phyloP scores from a whole-genome alignment of 2,329 filamentous ascomycete genomes.

The Trichoderma koningiopsis region DNA sequence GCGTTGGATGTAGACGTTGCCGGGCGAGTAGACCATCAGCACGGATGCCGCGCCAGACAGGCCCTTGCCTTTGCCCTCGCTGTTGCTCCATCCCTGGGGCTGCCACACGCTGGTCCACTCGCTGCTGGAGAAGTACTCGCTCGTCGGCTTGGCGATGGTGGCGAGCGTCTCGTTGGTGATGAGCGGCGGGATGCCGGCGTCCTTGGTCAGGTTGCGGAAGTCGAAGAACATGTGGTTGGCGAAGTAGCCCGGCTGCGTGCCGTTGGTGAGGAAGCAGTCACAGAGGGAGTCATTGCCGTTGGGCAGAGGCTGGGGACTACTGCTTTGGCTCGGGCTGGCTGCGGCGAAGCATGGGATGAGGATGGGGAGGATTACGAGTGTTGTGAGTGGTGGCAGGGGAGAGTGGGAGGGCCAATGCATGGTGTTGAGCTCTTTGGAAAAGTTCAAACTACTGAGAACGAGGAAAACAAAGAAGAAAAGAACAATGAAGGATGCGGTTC shows the following conservation, averaged over 20 bases:
- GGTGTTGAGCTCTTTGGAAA: not conserved
- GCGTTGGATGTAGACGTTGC: constrained; percentile 51
- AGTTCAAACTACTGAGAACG: not conserved
- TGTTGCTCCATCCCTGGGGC: constrained; percentile 47
- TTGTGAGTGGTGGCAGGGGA: not conserved
- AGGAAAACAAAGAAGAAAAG: not conserved
- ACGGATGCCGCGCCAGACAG: constrained; percentile 36
- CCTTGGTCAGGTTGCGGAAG: constrained; percentile 47
- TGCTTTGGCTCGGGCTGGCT: not conserved
- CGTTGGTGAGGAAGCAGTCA: constrained; percentile 53
- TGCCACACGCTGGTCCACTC: constrained; percentile 44
- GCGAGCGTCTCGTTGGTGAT: constrained; percentile 36
- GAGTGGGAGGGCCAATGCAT: constrained; percentile 15
- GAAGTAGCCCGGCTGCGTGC: constrained; percentile 47
- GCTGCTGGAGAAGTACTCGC: constrained; percentile 43
- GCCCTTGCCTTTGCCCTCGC: constrained; percentile 36
- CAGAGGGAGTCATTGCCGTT: constrained; percentile 44
- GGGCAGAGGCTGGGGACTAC: constrained; percentile 21
- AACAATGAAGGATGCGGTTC: not conserved
- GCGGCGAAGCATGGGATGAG: constrained; percentile 8
- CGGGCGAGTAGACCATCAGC: constrained; percentile 46
- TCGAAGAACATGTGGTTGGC: constrained; percentile 53
- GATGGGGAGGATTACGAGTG: constrained; percentile 9
- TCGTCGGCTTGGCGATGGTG: constrained; percentile 38
- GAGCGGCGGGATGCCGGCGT: constrained; percentile 42